Conservation (phyloP, 2,329 filamentous ascomycete genomes). For the Rhytidhysteron rufulum region DNA sequence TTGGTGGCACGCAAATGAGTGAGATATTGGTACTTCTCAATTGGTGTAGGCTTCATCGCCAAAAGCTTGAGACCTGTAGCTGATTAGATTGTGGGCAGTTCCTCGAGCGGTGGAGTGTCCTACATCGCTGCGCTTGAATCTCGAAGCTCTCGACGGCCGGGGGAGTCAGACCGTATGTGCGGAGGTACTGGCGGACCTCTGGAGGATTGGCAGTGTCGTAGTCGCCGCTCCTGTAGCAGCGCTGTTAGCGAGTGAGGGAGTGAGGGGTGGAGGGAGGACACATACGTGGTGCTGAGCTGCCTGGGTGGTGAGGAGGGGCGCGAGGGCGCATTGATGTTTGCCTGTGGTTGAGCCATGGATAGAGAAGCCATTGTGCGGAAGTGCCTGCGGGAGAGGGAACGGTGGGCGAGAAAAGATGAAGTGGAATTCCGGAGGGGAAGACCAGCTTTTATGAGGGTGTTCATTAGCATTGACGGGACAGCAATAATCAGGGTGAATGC, state of each 20-base stretch:
- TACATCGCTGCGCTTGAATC: conserved; percentile 49
- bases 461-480: conserved; percentile 32
- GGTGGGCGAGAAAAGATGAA: conserved; percentile 9
- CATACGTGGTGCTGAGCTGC: conserved; percentile 37
- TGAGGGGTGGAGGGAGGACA: not conserved
- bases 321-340: conserved; percentile 31
- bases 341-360: conserved; percentile 29
- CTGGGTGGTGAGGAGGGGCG: conserved; percentile 25
- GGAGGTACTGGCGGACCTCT: conserved; percentile 48
- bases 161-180: conserved; percentile 51
- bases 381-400: conserved; percentile 13
- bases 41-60: conserved; percentile 61
- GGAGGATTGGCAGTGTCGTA: conserved; percentile 48
- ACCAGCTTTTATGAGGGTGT: conserved; percentile 31
- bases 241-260: conserved; percentile 11
- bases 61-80: conserved; percentile 69
- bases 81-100: not conserved
- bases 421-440: conserved; percentile 17
- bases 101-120: conserved; percentile 13
- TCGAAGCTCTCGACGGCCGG: conserved; percentile 49
- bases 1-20: conserved; percentile 72
- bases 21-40: conserved; percentile 84
- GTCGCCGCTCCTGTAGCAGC: conserved; percentile 37
- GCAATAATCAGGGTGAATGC: conserved; percentile 11
- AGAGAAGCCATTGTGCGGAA: conserved; percentile 31